Conservation (phyloP, 169 alveolate genomes). For the Perkinsus marinus region DNA sequence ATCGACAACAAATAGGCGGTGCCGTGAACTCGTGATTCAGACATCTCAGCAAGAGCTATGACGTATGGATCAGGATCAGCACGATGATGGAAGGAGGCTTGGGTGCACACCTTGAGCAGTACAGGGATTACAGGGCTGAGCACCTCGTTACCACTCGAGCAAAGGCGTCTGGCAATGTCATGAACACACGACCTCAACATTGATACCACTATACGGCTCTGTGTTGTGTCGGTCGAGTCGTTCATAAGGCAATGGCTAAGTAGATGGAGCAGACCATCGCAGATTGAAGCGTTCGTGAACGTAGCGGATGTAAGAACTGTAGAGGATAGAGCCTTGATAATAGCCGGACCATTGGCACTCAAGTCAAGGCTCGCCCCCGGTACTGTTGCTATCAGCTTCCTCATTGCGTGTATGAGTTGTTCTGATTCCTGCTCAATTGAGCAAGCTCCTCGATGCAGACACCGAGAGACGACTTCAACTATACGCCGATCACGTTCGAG, state of each 20-base stretch:
- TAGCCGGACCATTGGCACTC: background rate
- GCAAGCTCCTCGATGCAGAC: background rate
- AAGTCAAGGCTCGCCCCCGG: background rate
- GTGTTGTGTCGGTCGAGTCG: background rate
- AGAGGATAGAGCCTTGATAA: background rate
- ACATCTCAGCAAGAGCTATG: background rate
- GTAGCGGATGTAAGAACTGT: background rate
- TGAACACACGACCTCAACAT: background rate
- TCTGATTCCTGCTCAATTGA: background rate
- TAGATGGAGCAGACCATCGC: background rate
- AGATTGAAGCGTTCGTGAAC: background rate
- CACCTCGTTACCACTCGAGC: background rate
- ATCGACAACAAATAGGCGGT: background rate
- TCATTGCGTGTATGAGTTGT: background rate
- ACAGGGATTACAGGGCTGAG: background rate
- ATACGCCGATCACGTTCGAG: background rate
- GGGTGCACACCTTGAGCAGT: background rate
- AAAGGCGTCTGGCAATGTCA: background rate
- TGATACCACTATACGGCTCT: background rate
- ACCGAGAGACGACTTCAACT: background rate
- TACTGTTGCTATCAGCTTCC: background rate
- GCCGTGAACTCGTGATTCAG: background rate
- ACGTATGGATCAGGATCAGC: background rate
- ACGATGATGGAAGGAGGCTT: background rate
- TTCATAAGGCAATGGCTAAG: background rate